These are phyloP conservation scores for Pseudogymnoascus sp. DNA, from an alignment of 2,329 filamentous ascomycete species.

Conservation along the genomic window DNA sequence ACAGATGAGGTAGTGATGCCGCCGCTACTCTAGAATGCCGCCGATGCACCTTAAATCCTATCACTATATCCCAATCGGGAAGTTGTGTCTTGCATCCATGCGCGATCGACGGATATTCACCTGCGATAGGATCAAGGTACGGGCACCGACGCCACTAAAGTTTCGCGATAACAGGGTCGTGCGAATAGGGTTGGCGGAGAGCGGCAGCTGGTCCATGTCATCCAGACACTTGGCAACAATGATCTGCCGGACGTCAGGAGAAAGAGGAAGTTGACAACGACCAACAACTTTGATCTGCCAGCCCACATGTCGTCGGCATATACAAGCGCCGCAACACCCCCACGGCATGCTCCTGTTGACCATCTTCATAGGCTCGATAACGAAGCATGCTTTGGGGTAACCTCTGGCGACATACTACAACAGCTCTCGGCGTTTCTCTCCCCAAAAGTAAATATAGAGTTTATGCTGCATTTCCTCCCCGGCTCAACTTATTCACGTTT, in stretches of 20 bases:
- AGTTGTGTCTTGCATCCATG: constrained; percentile 6
- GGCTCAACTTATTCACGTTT: not conserved
- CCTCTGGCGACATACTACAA: not conserved
- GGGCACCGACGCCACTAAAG: not conserved
- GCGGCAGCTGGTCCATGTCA: not conserved
- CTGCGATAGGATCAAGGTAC: not conserved
- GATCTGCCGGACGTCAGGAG: not conserved
- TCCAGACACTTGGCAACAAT: not conserved
- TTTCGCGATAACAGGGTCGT: not conserved
- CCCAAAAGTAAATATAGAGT: not conserved
- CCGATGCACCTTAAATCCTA: constrained; percentile 3
- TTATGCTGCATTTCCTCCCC: not conserved
- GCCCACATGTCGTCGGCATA: not conserved
- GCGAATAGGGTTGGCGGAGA: constrained; percentile 6
- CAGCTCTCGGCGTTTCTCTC: not conserved
- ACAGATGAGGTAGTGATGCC: not conserved
- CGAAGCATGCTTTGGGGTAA: not conserved
- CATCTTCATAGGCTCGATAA: not conserved
- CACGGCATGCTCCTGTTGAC: not conserved
- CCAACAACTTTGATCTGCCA: not conserved
- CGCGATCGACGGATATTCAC: not conserved
- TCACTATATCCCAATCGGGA: not conserved
- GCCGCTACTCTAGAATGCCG: not conserved
- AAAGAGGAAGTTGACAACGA: constrained; percentile 1
- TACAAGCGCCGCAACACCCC: not conserved